Evolutionary conservation across 192 early-diverging fungal species (phyloP).

Genomic region (Cetraspora pellucida): DNA sequence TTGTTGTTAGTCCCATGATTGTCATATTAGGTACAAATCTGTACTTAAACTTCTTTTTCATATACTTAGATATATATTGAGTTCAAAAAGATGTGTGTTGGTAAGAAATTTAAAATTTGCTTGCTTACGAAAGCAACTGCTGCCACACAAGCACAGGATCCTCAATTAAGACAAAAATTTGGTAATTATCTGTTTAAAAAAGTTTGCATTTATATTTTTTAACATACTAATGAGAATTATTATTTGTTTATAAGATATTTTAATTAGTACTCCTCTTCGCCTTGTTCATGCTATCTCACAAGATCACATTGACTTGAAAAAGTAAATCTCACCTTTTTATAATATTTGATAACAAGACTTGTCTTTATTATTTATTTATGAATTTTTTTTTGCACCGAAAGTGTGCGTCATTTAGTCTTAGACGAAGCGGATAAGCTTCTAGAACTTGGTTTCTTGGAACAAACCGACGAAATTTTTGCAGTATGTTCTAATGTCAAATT

Average conservation of each 20-base stretch:
- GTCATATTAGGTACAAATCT: background rate
- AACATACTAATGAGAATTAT: too few relatives aligned
- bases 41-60: background rate
- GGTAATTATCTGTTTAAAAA: constrained; percentile 29
- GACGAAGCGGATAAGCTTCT: constrained; percentile 86
- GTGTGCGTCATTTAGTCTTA: constrained; percentile 48
- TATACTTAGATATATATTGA: constrained; percentile 79
- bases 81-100: constrained; percentile 70
- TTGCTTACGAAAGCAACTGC: constrained; percentile 85
- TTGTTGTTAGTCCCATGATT: background rate
- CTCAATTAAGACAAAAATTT: constrained; percentile 69
- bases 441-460: constrained; percentile 83
- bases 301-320: constrained; percentile 74
- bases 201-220: too few relatives aligned
- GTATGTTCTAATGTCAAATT: constrained; percentile 76
- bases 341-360: too few relatives aligned
- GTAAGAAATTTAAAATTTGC: constrained; percentile 78
- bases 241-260: constrained; percentile 63
- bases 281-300: constrained; percentile 87
- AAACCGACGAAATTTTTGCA: constrained; percentile 86
- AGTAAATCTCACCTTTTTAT: constrained; percentile 39
- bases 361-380: too few relatives aligned
- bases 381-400: background rate
- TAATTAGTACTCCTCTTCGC: constrained; percentile 91
- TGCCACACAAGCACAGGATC: constrained; percentile 64